Base-by-base conservation (phyloP, 78 protist species). In the Cavenderia fasciculata region DNA sequence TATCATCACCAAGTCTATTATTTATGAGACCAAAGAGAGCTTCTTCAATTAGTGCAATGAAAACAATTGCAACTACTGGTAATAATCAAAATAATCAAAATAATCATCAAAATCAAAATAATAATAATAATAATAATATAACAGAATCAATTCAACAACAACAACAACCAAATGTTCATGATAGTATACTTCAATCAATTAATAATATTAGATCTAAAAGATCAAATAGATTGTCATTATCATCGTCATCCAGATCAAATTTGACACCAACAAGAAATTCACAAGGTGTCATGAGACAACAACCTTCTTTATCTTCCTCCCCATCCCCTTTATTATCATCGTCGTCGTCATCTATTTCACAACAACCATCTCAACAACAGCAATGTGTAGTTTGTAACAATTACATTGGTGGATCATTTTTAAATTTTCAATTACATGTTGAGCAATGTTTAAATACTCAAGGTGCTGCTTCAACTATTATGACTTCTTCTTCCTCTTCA, bases 311-410 rank as follows among this genome's bases (percentile, higher is more conserved):
- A n/a, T n/a, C n/a, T n/a, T n/a, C n/a, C n/a, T n/a, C n/a, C n/a
- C n/a, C n/a, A n/a, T n/a, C n/a, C n/a, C 54, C 54, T 47, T 47
- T 47, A 47, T 4, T 43, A 31, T 61, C 69, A 25, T n/a, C n/a
- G n/a, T n/a, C 41, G 27, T 27, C 23, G 63, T 57, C 27, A 29
- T 57, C 6, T 27, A 57, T 34, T 61, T 61, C n/a, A 51, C 29
- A 29, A 52, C 21, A 8, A 33, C 19, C 29, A 34, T 5, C 5
- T 38, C 7, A 41, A 19, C 65, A 8, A 36, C 59, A 59, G 27
- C 4, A 18, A 34, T 77, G 87, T 51, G 59, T 77, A 47, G 70
- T 77, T 16, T 77, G 87, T 77, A 31, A 23, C 18, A 4, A 31
- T 23, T 36, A 36, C 6, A 19, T 77, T 2, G 10, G 4, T 19